These are phyloP conservation scores for Mortierella sp. DNA, from an alignment of 371 early-diverging fungal species.

Conservation along the genomic window DNA sequence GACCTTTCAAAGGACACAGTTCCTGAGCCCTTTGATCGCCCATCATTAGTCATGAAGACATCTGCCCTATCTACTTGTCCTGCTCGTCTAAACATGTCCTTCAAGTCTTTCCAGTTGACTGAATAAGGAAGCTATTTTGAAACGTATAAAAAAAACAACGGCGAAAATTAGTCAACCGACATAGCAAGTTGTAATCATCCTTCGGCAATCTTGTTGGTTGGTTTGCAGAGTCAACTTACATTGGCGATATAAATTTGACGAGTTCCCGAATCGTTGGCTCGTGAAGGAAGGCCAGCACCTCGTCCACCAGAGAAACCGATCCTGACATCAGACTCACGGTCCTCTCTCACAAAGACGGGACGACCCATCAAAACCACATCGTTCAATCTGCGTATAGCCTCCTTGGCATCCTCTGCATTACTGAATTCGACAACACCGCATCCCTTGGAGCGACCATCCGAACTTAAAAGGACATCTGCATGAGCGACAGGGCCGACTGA, in stretches of 20 bases:
- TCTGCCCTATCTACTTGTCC: conserved; percentile 74
- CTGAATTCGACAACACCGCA: conserved; percentile 84
- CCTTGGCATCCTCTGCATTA: conserved; percentile 82
- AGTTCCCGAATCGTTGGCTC: conserved; percentile 40
- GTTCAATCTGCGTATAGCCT: conserved; percentile 82
- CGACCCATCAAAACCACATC: conserved; percentile 82
- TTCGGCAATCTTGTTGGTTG: not conserved
- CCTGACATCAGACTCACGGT: conserved; percentile 68
- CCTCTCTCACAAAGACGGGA: conserved; percentile 85
- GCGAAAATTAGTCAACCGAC: not conserved
- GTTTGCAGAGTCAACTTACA: conserved; percentile 54
- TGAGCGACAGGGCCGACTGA: conserved; percentile 55
- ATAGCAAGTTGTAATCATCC: not conserved
- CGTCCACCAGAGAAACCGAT: conserved; percentile 62
- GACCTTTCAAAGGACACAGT: conserved; percentile 77
- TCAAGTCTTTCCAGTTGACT: conserved; percentile 83
- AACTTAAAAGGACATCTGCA: conserved; percentile 43
- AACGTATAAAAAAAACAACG: not conserved
- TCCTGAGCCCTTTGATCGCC: conserved; percentile 78
- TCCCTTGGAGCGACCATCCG: conserved; percentile 57
- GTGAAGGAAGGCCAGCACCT: conserved; percentile 2
- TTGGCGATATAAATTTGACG: conserved; percentile 79
- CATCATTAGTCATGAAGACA: conserved; percentile 69
- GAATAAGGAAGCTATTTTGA: conserved; percentile 74
- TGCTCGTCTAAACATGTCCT: conserved; percentile 80